Percentiles rank a stretch among this genome's conserved stretches.
phyloP scores from a whole-genome alignment of 108 stramenopile species.

The Cyclotella distinguenda region DNA sequence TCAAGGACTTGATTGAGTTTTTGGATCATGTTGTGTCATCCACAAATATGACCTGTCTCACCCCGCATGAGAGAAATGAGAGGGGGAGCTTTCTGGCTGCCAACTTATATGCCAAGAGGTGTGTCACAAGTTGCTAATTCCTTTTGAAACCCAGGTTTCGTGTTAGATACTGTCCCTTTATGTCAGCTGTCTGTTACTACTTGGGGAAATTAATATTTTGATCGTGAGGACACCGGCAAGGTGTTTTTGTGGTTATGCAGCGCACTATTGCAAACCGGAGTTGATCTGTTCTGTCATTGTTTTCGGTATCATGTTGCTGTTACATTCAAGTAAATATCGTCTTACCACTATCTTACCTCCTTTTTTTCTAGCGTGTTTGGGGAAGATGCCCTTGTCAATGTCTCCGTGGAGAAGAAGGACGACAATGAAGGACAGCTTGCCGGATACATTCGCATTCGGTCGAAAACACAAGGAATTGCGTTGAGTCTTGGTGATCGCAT shows the following conservation, averaged over 20 bases:
- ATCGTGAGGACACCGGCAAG: conserved; percentile 68
- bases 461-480: conserved; percentile 99
- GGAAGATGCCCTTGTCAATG: conserved; percentile 99
- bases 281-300: conserved; percentile 22
- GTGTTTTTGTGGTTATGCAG: conserved; percentile 51
- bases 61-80: conserved; percentile 74
- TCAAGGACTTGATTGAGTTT: conserved; percentile 89
- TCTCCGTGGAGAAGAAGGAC: conserved; percentile 98
- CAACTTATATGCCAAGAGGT: conserved; percentile 97
- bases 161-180: conserved; percentile 74
- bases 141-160: conserved; percentile 65
- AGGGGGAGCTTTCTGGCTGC: conserved; percentile 95
- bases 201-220: conserved; percentile 45
- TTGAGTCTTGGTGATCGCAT: conserved; percentile 98
- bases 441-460: conserved; percentile 98
- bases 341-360: conserved; percentile 15
- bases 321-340: conserved; percentile 55
- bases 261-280: conserved; percentile 54
- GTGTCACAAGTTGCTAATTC: conserved; percentile 23
- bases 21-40: conserved; percentile 92
- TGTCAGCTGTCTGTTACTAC: conserved; percentile 74
- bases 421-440: conserved; percentile 95
- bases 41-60: conserved; percentile 98
- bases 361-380: conserved; percentile 85
- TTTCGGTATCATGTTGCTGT: conserved; percentile 58